These are phyloP conservation scores for Petunia axillaris DNA, from an alignment of 257 asterid species.

Conservation along the genomic window DNA sequence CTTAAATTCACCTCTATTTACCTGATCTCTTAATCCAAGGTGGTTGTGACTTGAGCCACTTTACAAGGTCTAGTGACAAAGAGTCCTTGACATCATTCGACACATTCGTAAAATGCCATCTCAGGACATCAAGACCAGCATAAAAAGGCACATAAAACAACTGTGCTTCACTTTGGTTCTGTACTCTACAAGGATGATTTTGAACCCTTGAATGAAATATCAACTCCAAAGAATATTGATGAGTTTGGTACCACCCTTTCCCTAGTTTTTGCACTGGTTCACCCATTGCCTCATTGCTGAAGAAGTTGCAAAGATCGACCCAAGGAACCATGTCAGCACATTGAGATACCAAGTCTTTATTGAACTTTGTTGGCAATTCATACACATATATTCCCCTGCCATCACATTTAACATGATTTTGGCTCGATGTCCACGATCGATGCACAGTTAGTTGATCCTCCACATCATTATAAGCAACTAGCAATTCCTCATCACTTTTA, in stretches of 20 bases:
- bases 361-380: conserved; percentile 69
- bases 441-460: conserved; percentile 51
- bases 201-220: conserved; percentile 57
- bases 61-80: conserved; percentile 40
- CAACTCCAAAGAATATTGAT: conserved; percentile 73
- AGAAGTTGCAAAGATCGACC: conserved; percentile 48
- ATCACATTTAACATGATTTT: not conserved
- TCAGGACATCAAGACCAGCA: conserved; percentile 69
- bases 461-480: conserved; percentile 39
- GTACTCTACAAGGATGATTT: conserved; percentile 71
- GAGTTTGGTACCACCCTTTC: conserved; percentile 60
- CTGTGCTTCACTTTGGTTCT: conserved; percentile 44
- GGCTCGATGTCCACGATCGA: conserved; percentile 51
- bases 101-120: conserved; percentile 78
- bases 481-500: conserved; percentile 30
- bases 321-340: conserved; percentile 65
- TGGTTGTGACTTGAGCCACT: conserved; percentile 59
- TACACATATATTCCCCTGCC: conserved; percentile 56
- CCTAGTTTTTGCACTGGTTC: conserved; percentile 53
- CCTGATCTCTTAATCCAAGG: conserved; percentile 59
- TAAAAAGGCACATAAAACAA: conserved; percentile 72
- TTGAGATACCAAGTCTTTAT: conserved; percentile 56
- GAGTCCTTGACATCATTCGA: conserved; percentile 57
- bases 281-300: conserved; percentile 59
- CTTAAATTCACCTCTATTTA: not conserved